These are phyloP conservation scores for Beta macrorhiza DNA, from an alignment of 179 eudicot genomes.

Conservation along the genomic window DNA sequence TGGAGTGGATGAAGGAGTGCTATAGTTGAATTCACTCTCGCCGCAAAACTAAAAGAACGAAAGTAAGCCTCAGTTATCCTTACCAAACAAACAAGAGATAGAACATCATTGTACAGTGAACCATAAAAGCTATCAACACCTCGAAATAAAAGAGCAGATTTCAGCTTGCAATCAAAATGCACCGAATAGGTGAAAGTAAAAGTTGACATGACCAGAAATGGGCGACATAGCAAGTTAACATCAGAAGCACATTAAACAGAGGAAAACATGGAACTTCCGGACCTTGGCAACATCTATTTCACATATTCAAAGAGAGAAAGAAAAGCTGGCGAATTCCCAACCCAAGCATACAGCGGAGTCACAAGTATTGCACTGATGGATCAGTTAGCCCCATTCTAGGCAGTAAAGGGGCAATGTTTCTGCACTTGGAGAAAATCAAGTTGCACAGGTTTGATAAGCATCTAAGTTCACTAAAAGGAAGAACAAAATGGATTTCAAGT, in stretches of 20 bases:
- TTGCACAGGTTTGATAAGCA: not conserved
- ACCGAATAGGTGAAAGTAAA: not conserved
- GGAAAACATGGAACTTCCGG: not conserved
- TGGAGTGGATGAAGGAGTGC: constrained; percentile 70
- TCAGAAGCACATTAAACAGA: not conserved
- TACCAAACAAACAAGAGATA: not conserved
- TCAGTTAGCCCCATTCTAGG: not conserved
- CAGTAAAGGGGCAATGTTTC: not conserved
- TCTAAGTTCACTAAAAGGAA: not conserved
- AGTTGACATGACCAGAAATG: not conserved
- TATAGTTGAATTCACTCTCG: constrained; percentile 63
- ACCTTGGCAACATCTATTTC: not conserved
- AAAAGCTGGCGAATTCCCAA: not conserved
- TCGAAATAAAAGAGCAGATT: not conserved
- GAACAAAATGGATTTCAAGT: not conserved
- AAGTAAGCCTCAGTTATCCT: not conserved
- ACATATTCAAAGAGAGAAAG: not conserved
- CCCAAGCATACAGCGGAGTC: not conserved
- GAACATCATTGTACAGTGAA: not conserved
- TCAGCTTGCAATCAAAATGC: not conserved
- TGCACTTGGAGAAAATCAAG: not conserved
- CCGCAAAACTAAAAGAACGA: constrained; percentile 54
- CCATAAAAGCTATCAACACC: not conserved
- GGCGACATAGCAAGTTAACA: not conserved
- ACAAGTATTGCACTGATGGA: not conserved